phyloP scores from a whole-genome alignment of 2,329 filamentous ascomycete species.

The Penicillium expansum region DNA sequence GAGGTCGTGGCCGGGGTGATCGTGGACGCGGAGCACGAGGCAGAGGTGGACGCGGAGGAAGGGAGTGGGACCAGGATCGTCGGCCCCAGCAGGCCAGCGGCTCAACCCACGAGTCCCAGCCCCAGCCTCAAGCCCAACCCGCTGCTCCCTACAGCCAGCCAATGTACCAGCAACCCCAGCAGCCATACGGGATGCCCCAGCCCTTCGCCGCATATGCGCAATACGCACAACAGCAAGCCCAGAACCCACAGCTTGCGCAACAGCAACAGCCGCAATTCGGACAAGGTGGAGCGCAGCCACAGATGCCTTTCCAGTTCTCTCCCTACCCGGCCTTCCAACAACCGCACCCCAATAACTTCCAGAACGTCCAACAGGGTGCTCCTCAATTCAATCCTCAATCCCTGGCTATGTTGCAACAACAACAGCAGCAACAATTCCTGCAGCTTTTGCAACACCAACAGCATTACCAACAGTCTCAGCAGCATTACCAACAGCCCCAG shows the following conservation, averaged over 20 bases:
- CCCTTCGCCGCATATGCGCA: slow-evolving; percentile 28
- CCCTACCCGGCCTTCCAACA: slow-evolving; percentile 29
- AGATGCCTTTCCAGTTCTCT: slow-evolving; percentile 41
- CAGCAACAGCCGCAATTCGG: slow-evolving; percentile 35
- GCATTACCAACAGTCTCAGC: slow-evolving; percentile 26
- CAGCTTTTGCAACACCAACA: slow-evolving; percentile 19
- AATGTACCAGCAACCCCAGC: slow-evolving; percentile 26
- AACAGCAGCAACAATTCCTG: slow-evolving; percentile 39
- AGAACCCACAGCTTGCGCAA: slow-evolving; percentile 25
- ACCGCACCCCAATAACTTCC: slow-evolving; percentile 46
- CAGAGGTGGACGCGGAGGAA: slow-evolving; percentile 34
- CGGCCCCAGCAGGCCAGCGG: slow-evolving; percentile 26
- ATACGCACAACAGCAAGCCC: slow-evolving; percentile 29
- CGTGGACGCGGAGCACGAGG: slow-evolving; percentile 40
- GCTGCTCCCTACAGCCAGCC: slow-evolving; percentile 22
- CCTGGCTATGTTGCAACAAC: slow-evolving; percentile 49
- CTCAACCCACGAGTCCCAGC: slow-evolving; percentile 18
- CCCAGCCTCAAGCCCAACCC: slow-evolving; percentile 27
- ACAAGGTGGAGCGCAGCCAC: slow-evolving; percentile 27
- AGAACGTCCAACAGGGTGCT: slow-evolving; percentile 43
- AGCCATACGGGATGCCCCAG: slow-evolving; percentile 27
- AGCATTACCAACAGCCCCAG: slow-evolving; percentile 22
- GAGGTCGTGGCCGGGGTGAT: slow-evolving; percentile 49
- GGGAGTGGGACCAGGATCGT: slow-evolving; percentile 29
- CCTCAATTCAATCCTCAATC: slow-evolving; percentile 59